Evolutionary conservation across 495 filamentous ascomycete genomes (phyloP).

Genomic region (Penicillium riverlandense): DNA sequence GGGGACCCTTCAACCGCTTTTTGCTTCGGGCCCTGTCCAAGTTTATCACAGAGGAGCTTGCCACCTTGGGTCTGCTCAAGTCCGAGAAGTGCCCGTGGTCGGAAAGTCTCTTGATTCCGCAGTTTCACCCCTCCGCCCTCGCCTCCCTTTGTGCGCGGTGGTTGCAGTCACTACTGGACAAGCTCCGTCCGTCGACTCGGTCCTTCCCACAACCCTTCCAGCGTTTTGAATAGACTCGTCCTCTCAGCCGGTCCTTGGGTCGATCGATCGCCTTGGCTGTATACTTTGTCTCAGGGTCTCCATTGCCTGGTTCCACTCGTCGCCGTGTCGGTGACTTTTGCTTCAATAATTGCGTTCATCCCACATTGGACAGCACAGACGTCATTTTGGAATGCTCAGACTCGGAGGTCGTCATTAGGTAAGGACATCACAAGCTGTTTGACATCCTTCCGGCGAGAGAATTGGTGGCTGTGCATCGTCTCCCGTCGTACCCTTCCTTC

Average conservation of each 20-base stretch:
- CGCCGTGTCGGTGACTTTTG: slow-evolving; percentile 9
- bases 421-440: slow-evolving; percentile 7
- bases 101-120: neutral
- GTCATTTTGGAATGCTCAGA: slow-evolving; percentile 25
- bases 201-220: slow-evolving; percentile 21
- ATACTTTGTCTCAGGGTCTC: slow-evolving; percentile 12
- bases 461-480: slow-evolving; percentile 2
- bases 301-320: neutral
- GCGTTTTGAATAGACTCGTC: slow-evolving; percentile 23
- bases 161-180: slow-evolving; percentile 9
- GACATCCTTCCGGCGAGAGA: neutral
- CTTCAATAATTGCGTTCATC: slow-evolving; percentile 11
- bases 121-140: slow-evolving; percentile 4
- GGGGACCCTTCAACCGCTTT: slow-evolving; percentile 18
- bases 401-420: slow-evolving; percentile 18
- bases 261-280: slow-evolving; percentile 6
- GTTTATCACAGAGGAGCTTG: slow-evolving; percentile 2
- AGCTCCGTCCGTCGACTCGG: slow-evolving; percentile 31
- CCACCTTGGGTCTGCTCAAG: slow-evolving; percentile 6
- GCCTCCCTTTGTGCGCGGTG: slow-evolving; percentile 5
- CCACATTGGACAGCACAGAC: slow-evolving; percentile 18
- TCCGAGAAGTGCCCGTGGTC: neutral
- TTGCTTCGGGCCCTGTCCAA: slow-evolving; percentile 3
- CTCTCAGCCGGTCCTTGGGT: slow-evolving; percentile 16
- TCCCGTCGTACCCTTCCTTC: slow-evolving; percentile 9